Evolutionary conservation across 2,329 filamentous ascomycete species (phyloP).

Genomic region (Emergomyces orientalis): DNA sequence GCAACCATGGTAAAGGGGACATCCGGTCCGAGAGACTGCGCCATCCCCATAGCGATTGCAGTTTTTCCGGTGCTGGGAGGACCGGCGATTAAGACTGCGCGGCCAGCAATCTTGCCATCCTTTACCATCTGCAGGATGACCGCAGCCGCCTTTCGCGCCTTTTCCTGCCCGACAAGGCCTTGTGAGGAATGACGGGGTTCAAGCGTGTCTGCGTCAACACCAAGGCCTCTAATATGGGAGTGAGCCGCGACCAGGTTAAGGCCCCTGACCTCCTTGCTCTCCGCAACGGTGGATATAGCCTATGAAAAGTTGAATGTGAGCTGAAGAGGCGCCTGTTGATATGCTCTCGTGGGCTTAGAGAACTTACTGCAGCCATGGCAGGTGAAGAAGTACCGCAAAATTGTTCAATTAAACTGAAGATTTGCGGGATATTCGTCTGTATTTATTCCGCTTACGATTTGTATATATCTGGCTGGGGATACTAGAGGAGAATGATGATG

Average conservation of each 20-base stretch:
- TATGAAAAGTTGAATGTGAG: conserved; percentile 20
- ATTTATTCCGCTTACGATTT: neutral
- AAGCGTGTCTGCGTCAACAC: conserved; percentile 82
- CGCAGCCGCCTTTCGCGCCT: conserved; percentile 90
- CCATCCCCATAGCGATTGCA: conserved; percentile 97
- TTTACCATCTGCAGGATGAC: conserved; percentile 98
- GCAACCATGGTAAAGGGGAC: conserved; percentile 95
- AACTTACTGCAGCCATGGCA: conserved; percentile 33
- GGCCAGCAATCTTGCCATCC: conserved; percentile 94
- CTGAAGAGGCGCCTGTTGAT: neutral
- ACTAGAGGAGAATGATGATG: neutral
- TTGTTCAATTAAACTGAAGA: neutral
- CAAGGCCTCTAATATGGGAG: conserved; percentile 92
- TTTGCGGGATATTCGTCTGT: neutral
- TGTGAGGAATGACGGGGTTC: conserved; percentile 80
- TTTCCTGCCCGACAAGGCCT: conserved; percentile 90
- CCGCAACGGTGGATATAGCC: conserved; percentile 74
- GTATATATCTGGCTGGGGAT: neutral
- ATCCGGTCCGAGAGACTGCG: conserved; percentile 85
- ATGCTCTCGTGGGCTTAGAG: neutral
- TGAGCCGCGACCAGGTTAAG: conserved; percentile 97
- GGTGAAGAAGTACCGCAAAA: neutral
- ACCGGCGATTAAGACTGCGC: conserved; percentile 87
- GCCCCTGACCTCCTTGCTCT: conserved; percentile 90
- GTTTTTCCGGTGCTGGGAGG: conserved; percentile 97